Evolutionary conservation across 768 basidiomycete genomes (phyloP), one percentile per base, ranked within the genome.

Genomic region (Phylloporus scabripes): DNA sequence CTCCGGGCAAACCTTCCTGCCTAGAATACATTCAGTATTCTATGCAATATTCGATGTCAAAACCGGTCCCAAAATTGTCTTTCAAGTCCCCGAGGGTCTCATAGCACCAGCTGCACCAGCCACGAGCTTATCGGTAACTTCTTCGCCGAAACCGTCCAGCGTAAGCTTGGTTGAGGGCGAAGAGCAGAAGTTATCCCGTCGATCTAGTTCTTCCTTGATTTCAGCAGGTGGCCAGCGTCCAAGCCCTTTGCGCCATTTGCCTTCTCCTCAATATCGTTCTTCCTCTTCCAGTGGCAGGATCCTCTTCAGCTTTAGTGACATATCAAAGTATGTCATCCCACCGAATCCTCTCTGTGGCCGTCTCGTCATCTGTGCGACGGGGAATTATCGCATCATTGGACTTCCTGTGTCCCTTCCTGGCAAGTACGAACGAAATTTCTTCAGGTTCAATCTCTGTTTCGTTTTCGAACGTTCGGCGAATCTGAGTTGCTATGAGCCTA

Each of bases 241-340:
- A 33, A 71, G 69, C 37, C 69, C 75, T 15, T 70, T 75, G 34
- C 70, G 61, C 42, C 62, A 63, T 70, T 32, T 68, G 67, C 54
- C 76, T 69, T 51, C 78, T 66, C 49, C 76, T 60, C 53, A 66
- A 14, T 76, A 78, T 55, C 74, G 77, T 32, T 72, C 79, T 20
- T 58, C 65, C n/a, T 78, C 82, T 11, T 63, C 77, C 21, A 75
- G 68, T 49, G 39, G 47, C 7, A 72, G 74, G 21, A 70, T 70
- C 12, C 74, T 98, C 15, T 90, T 99, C 70, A 84, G 91, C 61
- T 96, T 98, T 60, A 81, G 84, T 45, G 86, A 92, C 56, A 86
- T 98, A 48, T 89, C 90, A 15, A 92, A 87, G 68, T 97, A 92
- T 74, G 83, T 98, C 24, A 94, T 99, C 46, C 95, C 96, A 2